Evolutionary conservation across 1,284 basidiomycete species (phyloP), one percentile per base, ranked within the genome.

Genomic region (Pulveroboletus sp.): DNA sequence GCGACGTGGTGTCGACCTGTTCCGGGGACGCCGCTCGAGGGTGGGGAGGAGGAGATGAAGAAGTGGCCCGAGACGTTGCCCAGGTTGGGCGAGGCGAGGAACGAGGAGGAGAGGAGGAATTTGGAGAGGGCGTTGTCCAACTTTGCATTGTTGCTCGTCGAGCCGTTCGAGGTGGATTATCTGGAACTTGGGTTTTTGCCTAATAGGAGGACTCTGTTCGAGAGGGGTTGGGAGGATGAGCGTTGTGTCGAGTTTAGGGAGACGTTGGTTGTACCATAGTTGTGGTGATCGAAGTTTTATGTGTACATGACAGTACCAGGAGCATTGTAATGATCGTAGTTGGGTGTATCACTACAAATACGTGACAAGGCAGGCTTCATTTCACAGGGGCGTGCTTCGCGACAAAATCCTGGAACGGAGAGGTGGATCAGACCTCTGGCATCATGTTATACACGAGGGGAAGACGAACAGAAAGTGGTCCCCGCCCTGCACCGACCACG

Each of bases 141-240:
- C 65, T 91, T 89, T 62, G 81, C 84, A 11, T 67, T 91, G 64
- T 66, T 91, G 40, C 63, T 89, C 15, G 72, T 90, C 36, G 87
- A 90, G 59, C 85, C 88, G 5, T 64, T 71, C 2, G 77, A 81
- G 54, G 81, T 89, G 40, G 88, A 91, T 66, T 82, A 81, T 71
- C 65, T 83, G 7, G 85, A 87, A 65, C 65, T 90, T 46, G 78
- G 72, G 0, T 74, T 78, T 12, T 57, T 72, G 20, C 86, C 85
- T 20, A 80, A 88, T 62, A 76, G 77, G 59, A 74, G 89, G 62
- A 84, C 81, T 28, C 70, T 69, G 51, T 89, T 84, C 64, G 71
- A 67, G 26, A 72, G 68, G 56, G 67, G 73, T 24, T 49, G 55
- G 54, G 70, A 75, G 46, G 72, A 75, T 7, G 64, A 65, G 24